A percentile compares a stretch with the other conserved stretches of the same genome.
These are phyloP conservation scores for Talaromyces borbonicus DNA, from an alignment of 495 filamentous ascomycete species.

Conservation along the genomic window DNA sequence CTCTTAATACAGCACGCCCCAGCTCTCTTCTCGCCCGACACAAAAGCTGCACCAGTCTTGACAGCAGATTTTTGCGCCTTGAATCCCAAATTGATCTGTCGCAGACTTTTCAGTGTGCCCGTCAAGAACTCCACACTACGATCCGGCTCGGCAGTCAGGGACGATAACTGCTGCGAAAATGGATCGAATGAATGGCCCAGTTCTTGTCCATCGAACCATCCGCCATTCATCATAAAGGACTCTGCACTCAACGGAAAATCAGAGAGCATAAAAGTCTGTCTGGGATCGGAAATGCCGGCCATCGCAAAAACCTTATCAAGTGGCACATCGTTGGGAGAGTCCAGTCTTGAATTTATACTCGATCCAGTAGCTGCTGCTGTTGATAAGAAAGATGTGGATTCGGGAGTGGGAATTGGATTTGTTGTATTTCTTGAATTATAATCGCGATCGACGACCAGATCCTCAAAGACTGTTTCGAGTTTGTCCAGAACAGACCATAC, in stretches of 20 bases:
- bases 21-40: neutral
- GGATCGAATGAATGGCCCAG: neutral
- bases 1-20: constrained; percentile 1
- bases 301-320: neutral
- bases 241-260: constrained; percentile 5
- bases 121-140: neutral
- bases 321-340: neutral
- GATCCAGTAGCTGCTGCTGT: too few relatives aligned
- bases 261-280: constrained; percentile 5
- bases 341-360: too few relatives aligned
- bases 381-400: neutral
- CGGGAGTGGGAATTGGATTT: too few relatives aligned
- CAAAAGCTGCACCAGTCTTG: neutral
- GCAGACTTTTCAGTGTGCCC: constrained; percentile 1
- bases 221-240: neutral
- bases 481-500: constrained; percentile 32
- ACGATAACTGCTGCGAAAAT: neutral
- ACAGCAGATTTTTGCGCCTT: neutral
- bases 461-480: constrained; percentile 18
- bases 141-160: neutral
- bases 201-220: neutral
- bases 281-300: neutral
- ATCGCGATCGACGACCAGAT: too few relatives aligned
- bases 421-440: too few relatives aligned
- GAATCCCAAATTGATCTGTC: constrained; percentile 2